A percentile compares a stretch with the other conserved stretches of the same genome.
These are phyloP conservation scores for Epichloe gansuensis DNA, from an alignment of 2,329 filamentous ascomycete genomes.

Conservation along the genomic window DNA sequence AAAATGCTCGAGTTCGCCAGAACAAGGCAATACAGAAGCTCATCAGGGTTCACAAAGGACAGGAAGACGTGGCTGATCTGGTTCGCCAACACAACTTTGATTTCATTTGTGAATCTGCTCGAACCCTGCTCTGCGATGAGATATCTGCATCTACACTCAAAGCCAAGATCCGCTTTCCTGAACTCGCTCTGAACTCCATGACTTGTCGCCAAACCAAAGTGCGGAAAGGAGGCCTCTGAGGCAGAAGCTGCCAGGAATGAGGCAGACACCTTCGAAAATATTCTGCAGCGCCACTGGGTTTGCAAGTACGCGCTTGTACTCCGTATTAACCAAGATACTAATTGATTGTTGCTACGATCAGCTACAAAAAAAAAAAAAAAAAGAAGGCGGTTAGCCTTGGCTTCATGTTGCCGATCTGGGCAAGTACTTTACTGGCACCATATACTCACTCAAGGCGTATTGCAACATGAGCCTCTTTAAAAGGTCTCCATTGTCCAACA, in stretches of 20 bases:
- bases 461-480: too few relatives aligned
- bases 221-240: slow-evolving; percentile 1
- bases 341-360: too few relatives aligned
- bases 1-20: not conserved
- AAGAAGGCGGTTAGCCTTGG: too few relatives aligned
- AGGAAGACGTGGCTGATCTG: not conserved
- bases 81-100: not conserved
- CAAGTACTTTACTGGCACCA: too few relatives aligned
- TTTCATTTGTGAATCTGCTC: not conserved
- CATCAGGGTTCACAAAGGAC: not conserved
- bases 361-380: too few relatives aligned
- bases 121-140: not conserved
- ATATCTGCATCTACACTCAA: slow-evolving; percentile 1
- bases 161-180: slow-evolving; percentile 3
- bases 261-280: not conserved
- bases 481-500: too few relatives aligned
- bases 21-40: not conserved
- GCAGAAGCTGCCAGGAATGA: slow-evolving; percentile 1
- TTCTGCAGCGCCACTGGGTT: not conserved
- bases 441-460: too few relatives aligned
- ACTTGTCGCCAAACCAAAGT: slow-evolving; percentile 1
- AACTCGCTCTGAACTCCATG: not conserved
- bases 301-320: too few relatives aligned
- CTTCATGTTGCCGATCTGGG: too few relatives aligned
- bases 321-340: too few relatives aligned